Evolutionary conservation across 495 filamentous ascomycete genomes (phyloP).

Genomic region (Aspergillus panamensis): DNA sequence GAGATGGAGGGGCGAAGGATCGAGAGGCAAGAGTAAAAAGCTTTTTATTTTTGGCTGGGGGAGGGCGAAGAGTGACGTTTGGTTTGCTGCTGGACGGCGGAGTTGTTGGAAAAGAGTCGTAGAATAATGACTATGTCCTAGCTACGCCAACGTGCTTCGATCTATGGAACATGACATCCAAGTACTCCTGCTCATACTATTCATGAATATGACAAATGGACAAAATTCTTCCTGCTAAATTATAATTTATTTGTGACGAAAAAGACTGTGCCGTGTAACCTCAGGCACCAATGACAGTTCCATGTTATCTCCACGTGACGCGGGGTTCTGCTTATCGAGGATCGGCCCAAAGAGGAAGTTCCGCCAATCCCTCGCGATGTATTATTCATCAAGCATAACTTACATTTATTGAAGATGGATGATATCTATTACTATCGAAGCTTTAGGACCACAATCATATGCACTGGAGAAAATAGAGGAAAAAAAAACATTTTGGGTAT

Average conservation of each 20-base stretch:
- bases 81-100: neutral
- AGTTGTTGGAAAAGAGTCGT: neutral
- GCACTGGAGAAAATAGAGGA: neutral
- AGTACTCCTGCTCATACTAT: no score
- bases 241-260: neutral
- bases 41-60: neutral
- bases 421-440: neutral
- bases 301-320: slow-evolving; percentile 25
- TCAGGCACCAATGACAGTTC: slow-evolving; percentile 15
- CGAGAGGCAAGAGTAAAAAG: slow-evolving; percentile 10
- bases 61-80: neutral
- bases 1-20: slow-evolving; percentile 13
- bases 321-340: slow-evolving; percentile 19
- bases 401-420: neutral
- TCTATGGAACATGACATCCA: no score
- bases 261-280: neutral
- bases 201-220: no score
- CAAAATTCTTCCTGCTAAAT: neutral
- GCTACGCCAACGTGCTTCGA: no score
- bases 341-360: neutral
- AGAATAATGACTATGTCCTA: no score
- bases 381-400: neutral
- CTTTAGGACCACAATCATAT: no score
- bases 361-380: neutral
- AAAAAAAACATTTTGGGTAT: neutral